phyloP scores from a whole-genome alignment of 441 rosid genomes.

The Populus hybrid region DNA sequence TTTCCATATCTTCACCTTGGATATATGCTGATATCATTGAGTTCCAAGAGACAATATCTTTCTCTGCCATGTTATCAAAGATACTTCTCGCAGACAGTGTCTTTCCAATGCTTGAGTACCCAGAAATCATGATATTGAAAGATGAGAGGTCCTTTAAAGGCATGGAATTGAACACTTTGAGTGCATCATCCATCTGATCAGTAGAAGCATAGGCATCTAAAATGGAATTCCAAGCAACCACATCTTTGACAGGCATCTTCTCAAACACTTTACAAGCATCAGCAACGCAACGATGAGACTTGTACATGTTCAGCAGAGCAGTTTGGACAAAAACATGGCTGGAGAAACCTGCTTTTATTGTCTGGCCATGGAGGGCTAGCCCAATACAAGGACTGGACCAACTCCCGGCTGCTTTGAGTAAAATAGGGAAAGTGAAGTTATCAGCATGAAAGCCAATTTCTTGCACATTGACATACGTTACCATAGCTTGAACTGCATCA shows the following conservation, averaged over 20 bases:
- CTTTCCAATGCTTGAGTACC: conserved; percentile 19
- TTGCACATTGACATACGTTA: conserved; percentile 18
- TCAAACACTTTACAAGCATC: conserved; percentile 28
- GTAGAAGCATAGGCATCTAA: conserved; percentile 22
- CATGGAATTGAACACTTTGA: conserved; percentile 26
- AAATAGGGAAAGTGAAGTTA: conserved; percentile 25
- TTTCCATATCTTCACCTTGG: conserved; percentile 23
- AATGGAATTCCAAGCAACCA: conserved; percentile 30
- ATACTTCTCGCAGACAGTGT: conserved; percentile 15
- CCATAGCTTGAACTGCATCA: conserved; percentile 13
- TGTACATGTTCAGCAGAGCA: conserved; percentile 25
- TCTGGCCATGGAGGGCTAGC: conserved; percentile 26
- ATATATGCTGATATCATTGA: conserved; percentile 19
- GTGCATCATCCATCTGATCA: conserved; percentile 23
- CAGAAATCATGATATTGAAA: conserved; percentile 30
- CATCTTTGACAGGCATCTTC: conserved; percentile 24
- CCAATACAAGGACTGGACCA: conserved; percentile 11
- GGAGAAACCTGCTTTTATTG: conserved; percentile 24
- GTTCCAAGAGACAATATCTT: conserved; percentile 32
- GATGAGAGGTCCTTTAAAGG: conserved; percentile 21
- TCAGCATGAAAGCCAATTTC: conserved; percentile 19
- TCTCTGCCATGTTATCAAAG: conserved; percentile 19
- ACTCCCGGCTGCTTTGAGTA: conserved; percentile 24
- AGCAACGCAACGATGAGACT: background rate
- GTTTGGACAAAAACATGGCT: conserved; percentile 29